Evolutionary conservation across 306 rosid species (phyloP).

Genomic region (Quercus alba): DNA sequence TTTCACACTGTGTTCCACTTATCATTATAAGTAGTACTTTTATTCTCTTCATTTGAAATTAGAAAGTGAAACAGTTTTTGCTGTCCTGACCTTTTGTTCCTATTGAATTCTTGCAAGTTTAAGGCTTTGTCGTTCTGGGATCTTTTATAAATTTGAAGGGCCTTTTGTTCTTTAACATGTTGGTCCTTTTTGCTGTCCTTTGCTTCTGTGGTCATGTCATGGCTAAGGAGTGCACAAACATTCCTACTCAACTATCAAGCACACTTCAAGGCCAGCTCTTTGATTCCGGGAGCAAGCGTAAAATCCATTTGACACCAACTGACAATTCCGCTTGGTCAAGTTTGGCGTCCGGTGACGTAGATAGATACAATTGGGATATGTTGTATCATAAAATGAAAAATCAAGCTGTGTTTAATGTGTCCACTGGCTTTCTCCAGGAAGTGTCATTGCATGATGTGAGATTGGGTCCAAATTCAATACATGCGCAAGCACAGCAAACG

Average conservation of each 20-base stretch:
- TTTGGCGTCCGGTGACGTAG: slow-evolving; percentile 44
- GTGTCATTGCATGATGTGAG: slow-evolving; percentile 68
- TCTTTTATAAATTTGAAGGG: slow-evolving; percentile 28
- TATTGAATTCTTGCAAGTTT: neutral
- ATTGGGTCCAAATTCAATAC: slow-evolving; percentile 46
- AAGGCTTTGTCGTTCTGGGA: slow-evolving; percentile 4
- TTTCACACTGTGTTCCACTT: neutral
- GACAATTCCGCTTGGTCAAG: slow-evolving; percentile 72
- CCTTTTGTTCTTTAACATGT: slow-evolving; percentile 17
- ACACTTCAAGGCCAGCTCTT: slow-evolving; percentile 29
- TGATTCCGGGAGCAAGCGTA: slow-evolving; percentile 38
- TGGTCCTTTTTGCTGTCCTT: slow-evolving; percentile 13
- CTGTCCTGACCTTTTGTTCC: neutral
- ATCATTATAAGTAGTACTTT: neutral
- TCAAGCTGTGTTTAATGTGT: slow-evolving; percentile 18
- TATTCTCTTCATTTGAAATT: neutral
- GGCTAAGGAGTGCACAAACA: slow-evolving; percentile 70
- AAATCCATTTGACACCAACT: slow-evolving; percentile 66
- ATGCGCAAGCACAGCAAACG: slow-evolving; percentile 61
- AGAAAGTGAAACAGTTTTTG: neutral
- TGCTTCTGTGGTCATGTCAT: slow-evolving; percentile 28
- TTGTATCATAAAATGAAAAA: slow-evolving; percentile 58
- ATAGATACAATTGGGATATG: slow-evolving; percentile 49
- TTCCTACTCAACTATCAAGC: slow-evolving; percentile 53
- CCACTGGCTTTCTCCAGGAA: slow-evolving; percentile 57